phyloP scores from a whole-genome alignment of 805 yeast genomes.

The Blastobotrys peoriensis region DNA sequence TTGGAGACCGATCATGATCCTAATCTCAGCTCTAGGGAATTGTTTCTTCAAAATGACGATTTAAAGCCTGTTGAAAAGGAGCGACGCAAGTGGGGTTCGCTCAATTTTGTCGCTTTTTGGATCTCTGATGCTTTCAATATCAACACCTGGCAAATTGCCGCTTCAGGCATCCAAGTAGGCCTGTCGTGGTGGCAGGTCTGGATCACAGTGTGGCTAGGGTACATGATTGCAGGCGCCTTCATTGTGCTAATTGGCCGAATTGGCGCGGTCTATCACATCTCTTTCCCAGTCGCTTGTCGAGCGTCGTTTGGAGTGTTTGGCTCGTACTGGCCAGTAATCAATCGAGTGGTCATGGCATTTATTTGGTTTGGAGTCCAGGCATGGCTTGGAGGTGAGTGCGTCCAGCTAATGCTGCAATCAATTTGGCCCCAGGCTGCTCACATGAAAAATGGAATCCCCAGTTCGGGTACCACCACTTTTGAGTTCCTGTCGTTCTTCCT shows the following conservation, averaged over 20 bases:
- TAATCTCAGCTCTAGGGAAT: slow-evolving; percentile 49
- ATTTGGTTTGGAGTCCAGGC: slow-evolving; percentile 88
- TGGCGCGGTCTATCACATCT: slow-evolving; percentile 73
- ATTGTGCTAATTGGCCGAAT: slow-evolving; percentile 68
- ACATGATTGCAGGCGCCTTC: slow-evolving; percentile 60
- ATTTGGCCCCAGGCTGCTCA: slow-evolving; percentile 49
- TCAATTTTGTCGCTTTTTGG: slow-evolving; percentile 76
- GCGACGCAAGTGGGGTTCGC: slow-evolving; percentile 84
- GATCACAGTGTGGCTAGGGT: slow-evolving; percentile 86
- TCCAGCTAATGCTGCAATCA: slow-evolving; percentile 67
- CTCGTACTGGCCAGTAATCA: slow-evolving; percentile 79
- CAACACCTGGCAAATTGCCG: slow-evolving; percentile 88
- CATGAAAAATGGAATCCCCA: slow-evolving; percentile 45
- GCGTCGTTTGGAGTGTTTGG: slow-evolving; percentile 85
- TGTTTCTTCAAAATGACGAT: slow-evolving; percentile 69
- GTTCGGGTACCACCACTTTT: slow-evolving; percentile 62
- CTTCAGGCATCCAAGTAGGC: slow-evolving; percentile 74
- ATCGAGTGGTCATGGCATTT: slow-evolving; percentile 80
- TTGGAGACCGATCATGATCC: slow-evolving; percentile 29
- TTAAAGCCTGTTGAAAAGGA: slow-evolving; percentile 69
- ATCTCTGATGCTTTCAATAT: slow-evolving; percentile 84
- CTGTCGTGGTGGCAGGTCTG: slow-evolving; percentile 89
- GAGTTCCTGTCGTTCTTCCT: slow-evolving; percentile 70
- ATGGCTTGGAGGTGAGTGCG: slow-evolving; percentile 80
- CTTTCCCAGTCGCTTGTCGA: slow-evolving; percentile 79